Evolutionary conservation across 2,329 filamentous ascomycete species (phyloP).

Genomic region (Arthrobotrys megalospora): DNA sequence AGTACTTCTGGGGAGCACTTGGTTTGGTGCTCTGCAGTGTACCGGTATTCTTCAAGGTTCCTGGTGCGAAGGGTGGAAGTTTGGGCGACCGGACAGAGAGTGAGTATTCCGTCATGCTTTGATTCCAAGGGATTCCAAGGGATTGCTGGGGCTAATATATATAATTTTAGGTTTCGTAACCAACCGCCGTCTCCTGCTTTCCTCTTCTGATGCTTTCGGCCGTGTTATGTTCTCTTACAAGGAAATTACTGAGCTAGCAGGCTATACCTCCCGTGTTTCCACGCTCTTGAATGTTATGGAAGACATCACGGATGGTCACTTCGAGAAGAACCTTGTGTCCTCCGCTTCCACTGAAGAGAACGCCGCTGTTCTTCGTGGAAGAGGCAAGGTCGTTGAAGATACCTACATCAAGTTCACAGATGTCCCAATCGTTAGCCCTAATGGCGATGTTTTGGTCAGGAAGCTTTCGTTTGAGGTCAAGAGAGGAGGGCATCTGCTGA

Average conservation of each 20-base stretch:
- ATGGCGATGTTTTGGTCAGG: slow-evolving; percentile 90
- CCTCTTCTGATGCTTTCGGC: slow-evolving; percentile 94
- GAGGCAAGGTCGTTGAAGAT: slow-evolving; percentile 86
- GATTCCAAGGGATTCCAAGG: not conserved
- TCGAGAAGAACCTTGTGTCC: slow-evolving; percentile 96
- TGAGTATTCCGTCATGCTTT: slow-evolving; percentile 66
- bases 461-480: slow-evolving; percentile 88
- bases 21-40: slow-evolving; percentile 93
- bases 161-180: slow-evolving; percentile 78
- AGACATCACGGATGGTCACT: slow-evolving; percentile 89
- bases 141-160: slow-evolving; percentile 19
- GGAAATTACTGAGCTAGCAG: slow-evolving; percentile 94
- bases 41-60: slow-evolving; percentile 94
- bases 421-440: slow-evolving; percentile 96
- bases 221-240: slow-evolving; percentile 98
- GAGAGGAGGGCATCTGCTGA: slow-evolving; percentile 89
- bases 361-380: slow-evolving; percentile 83
- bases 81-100: slow-evolving; percentile 74
- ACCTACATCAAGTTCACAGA: slow-evolving; percentile 86
- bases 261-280: slow-evolving; percentile 93
- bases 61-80: slow-evolving; percentile 72
- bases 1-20: slow-evolving; percentile 98
- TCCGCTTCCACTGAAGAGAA: slow-evolving; percentile 87
- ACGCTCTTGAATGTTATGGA: slow-evolving; percentile 93
- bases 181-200: slow-evolving; percentile 90